Base-by-base conservation (phyloP, 2,329 filamentous ascomycete genomes). In the Gyromitra esculenta region DNA sequence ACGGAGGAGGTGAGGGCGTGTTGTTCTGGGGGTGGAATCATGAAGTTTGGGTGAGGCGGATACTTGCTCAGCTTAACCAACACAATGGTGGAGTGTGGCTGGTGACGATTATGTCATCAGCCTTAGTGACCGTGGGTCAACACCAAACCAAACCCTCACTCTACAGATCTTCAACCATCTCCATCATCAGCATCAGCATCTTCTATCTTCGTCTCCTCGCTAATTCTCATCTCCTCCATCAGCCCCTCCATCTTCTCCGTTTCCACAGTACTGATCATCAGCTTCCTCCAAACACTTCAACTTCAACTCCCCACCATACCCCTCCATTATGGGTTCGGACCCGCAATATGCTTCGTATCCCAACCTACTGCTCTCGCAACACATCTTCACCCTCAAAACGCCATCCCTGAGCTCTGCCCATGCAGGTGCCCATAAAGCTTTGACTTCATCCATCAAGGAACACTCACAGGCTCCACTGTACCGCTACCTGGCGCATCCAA, bases 401-500 rank as follows among this genome's bases (percentile, higher is more conserved):
- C 89, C 91, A 81, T 91, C 92, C 80, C 89, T 92, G 81, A 85
- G 90, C 76, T 84, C 87, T 75, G 82, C 83, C 77, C 92, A 94
- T 84, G 89, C 94, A 84, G 85, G 88, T 72, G 89, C 92, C 50
- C 87, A 91, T 80, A 92, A 92, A 85, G 87, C 87, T 77, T 87
- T 96, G 75, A 91, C 94, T 86, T 90, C 94, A 88, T 92, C 91
- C 84, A 95, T 96, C 84, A 85, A 86, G 81, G 89, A 93, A 85
- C 88, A 95, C 84, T 92, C 94, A 86, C 96, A 96, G 91, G 92
- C 92, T 18, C 92, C 92, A 37, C 89, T 96, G 78, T 96, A 96
- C 86, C 90, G 91, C 82, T 92, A 94, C 84, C 88, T 96, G 65
- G 91, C 92, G 78, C 92, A 96, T 82, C 92, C 92, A 5, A 87